Evolutionary conservation across 2,329 filamentous ascomycete species (phyloP).

Genomic region (Microcera coccophila): DNA sequence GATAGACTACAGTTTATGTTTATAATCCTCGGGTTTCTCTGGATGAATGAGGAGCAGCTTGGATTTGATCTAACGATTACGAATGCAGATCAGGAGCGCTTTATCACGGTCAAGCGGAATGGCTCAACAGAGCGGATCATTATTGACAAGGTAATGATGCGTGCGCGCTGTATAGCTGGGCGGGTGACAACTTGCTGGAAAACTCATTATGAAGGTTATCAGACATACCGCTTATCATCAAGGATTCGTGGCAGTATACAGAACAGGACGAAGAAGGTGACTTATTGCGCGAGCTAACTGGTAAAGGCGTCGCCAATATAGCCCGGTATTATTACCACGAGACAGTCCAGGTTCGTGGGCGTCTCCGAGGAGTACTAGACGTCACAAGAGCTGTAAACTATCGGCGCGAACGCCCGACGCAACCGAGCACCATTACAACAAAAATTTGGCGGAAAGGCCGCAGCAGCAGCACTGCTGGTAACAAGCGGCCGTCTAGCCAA

Average conservation of each 20-base stretch:
- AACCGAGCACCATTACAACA: constrained; percentile 6
- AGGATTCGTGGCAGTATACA: constrained; percentile 42
- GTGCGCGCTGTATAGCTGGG: constrained; percentile 33
- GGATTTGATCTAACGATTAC: constrained; percentile 44
- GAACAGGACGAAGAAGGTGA: constrained; percentile 41
- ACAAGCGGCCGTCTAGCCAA: constrained; percentile 29
- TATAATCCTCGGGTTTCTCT: constrained; percentile 40
- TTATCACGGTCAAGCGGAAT: constrained; percentile 39
- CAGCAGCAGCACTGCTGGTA: constrained; percentile 16
- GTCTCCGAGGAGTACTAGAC: constrained; percentile 32
- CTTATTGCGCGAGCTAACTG: constrained; percentile 35
- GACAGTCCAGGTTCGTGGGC: constrained; percentile 35
- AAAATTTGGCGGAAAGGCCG: constrained; percentile 15
- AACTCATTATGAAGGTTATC: constrained; percentile 36
- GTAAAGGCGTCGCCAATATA: constrained; percentile 36
- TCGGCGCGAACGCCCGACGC: constrained; percentile 14
- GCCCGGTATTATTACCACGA: constrained; percentile 41
- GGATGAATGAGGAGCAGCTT: constrained; percentile 38
- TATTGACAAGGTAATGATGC: constrained; percentile 36
- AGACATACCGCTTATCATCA: constrained; percentile 39
- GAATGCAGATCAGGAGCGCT: constrained; percentile 28
- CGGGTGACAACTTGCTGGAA: constrained; percentile 44
- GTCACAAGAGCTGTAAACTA: constrained; percentile 34
- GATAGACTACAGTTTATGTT: constrained; percentile 38
- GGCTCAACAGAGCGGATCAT: constrained; percentile 36